These are phyloP conservation scores for Sarocladium brachiariae DNA, from an alignment of 2,329 filamentous ascomycete species.

Conservation along the genomic window DNA sequence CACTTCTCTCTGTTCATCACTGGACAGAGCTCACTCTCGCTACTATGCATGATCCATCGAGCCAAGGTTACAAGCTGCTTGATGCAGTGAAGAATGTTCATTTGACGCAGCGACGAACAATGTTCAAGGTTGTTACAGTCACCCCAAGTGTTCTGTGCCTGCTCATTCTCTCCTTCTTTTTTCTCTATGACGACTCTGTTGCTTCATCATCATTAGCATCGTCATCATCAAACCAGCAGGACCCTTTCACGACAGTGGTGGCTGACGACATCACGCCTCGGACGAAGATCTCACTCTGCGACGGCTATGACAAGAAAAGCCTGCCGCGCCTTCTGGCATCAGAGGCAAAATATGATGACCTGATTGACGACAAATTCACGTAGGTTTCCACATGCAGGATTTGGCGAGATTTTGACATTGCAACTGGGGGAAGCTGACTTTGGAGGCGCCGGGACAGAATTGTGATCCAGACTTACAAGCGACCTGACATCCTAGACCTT, in stretches of 20 bases:
- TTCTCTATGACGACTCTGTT: background rate
- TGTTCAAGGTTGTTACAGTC: background rate
- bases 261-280: background rate
- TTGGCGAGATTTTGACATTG: too few species aligned
- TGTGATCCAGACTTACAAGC: slow-evolving; percentile 20
- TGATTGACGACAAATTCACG: slow-evolving; percentile 21
- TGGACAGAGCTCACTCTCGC: too few species aligned
- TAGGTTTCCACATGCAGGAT: slow-evolving; percentile 5
- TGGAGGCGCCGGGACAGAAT: slow-evolving; percentile 14
- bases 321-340: background rate
- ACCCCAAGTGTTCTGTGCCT: background rate
- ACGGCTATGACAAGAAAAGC: background rate
- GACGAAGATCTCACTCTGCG: background rate
- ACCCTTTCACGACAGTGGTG: background rate
- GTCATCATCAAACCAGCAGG: background rate
- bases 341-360: slow-evolving; percentile 33
- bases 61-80: background rate
- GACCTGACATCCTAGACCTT: slow-evolving; percentile 18
- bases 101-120: background rate
- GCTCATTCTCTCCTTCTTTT: background rate
- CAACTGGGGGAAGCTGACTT: background rate
- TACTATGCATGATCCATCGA: background rate
- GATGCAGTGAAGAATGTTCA: background rate
- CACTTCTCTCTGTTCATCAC: too few species aligned
- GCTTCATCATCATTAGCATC: background rate